phyloP scores from a whole-genome alignment of 345 rosid species.

The Firmiana major region DNA sequence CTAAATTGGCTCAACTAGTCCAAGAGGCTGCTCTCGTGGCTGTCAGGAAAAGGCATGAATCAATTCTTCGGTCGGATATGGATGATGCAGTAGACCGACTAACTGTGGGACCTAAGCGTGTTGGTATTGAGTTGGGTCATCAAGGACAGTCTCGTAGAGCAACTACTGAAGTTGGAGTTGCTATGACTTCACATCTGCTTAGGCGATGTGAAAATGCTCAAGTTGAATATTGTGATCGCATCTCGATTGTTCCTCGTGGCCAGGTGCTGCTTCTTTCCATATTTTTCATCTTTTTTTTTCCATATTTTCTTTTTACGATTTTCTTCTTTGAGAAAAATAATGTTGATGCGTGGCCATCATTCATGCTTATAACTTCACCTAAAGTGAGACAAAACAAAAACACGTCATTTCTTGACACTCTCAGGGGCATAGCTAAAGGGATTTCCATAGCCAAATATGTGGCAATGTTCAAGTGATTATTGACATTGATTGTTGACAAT shows the following conservation, averaged over 20 bases:
- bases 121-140: conserved; percentile 72
- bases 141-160: conserved; percentile 94
- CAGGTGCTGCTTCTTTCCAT: conserved; percentile 50
- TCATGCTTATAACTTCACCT: not conserved
- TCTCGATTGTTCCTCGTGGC: conserved; percentile 88
- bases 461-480: not conserved
- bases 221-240: conserved; percentile 79
- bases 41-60: conserved; percentile 69
- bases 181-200: conserved; percentile 79
- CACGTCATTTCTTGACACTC: not conserved
- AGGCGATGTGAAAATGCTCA: conserved; percentile 69
- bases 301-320: not conserved
- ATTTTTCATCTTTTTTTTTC: not conserved
- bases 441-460: not conserved
- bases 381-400: not conserved
- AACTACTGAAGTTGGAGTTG: conserved; percentile 88
- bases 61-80: conserved; percentile 78
- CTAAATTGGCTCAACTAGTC: conserved; percentile 81
- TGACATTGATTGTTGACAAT: conserved; percentile 4
- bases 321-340: not conserved
- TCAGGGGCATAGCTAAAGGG: conserved; percentile 1
- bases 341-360: not conserved
- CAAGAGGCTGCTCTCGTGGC: conserved; percentile 98
- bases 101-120: conserved; percentile 87
- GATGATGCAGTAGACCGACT: conserved; percentile 92